Evolutionary conservation across 2,329 filamentous ascomycete species (phyloP).

Genomic region (Stenocarpella maydis): DNA sequence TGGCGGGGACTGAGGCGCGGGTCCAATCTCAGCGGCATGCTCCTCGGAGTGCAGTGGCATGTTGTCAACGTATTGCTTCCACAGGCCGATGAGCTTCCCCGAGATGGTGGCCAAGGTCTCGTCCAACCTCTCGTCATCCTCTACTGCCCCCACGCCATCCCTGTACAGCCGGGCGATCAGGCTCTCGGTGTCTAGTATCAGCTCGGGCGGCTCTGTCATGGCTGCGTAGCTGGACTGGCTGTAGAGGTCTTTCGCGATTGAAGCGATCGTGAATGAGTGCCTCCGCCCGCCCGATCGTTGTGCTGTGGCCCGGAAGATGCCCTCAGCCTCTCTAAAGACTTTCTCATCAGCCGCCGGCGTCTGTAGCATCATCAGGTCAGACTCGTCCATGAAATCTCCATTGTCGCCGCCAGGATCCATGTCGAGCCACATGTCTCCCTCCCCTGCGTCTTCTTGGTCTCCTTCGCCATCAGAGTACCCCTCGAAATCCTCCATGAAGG

Average conservation of each 20-base stretch:
- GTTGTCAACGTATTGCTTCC: conserved; percentile 62
- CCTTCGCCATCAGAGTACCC: conserved; percentile 37
- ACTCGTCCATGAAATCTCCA: conserved; percentile 52
- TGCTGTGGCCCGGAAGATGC: conserved; percentile 62
- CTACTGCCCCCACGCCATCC: conserved; percentile 63
- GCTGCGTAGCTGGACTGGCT: conserved; percentile 63
- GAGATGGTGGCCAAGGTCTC: conserved; percentile 63
- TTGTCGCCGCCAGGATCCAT: conserved; percentile 53
- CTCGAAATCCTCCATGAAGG: conserved; percentile 40
- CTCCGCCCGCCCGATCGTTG: conserved; percentile 51
- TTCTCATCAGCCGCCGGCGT: conserved; percentile 63
- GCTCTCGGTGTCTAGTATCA: conserved; percentile 80
- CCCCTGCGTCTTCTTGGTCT: conserved; percentile 47
- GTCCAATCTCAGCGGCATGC: conserved; percentile 70
- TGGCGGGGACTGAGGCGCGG: conserved; percentile 65
- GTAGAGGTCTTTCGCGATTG: conserved; percentile 77
- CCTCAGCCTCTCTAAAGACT: conserved; percentile 63
- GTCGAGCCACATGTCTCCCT: conserved; percentile 59
- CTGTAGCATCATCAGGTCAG: conserved; percentile 63
- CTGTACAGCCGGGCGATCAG: conserved; percentile 72
- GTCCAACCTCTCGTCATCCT: conserved; percentile 65
- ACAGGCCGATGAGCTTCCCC: conserved; percentile 60
- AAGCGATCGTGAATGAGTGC: conserved; percentile 70
- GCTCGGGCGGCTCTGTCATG: conserved; percentile 73
- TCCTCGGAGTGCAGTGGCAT: conserved; percentile 60